A percentile compares a stretch with the other conserved stretches of the same genome.
These are phyloP conservation scores for Mucuna pruriens DNA, from an alignment of 306 rosid species.

Conservation along the genomic window DNA sequence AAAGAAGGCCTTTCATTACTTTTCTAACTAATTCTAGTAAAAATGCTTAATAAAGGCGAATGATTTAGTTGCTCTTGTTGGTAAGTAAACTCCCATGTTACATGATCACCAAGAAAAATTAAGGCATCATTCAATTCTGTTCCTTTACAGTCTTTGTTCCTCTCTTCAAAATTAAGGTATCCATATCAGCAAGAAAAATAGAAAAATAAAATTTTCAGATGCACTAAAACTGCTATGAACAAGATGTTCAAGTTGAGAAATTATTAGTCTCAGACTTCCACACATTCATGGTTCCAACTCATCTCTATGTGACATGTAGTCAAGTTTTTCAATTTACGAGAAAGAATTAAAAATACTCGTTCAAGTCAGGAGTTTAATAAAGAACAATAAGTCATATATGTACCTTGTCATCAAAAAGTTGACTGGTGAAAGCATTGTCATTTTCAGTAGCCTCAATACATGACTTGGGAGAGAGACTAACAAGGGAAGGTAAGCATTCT, in stretches of 20 bases:
- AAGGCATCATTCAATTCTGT: neutral
- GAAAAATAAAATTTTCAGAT: neutral
- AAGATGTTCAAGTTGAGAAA: neutral
- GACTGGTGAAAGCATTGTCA: neutral
- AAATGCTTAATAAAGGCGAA: neutral
- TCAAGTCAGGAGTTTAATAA: neutral
- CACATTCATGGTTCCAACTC: too few relatives aligned
- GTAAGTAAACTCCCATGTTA: constrained; percentile 2
- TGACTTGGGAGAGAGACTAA: constrained; percentile 35
- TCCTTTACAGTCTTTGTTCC: neutral
- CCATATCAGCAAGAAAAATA: neutral
- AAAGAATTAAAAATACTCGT: too few relatives aligned
- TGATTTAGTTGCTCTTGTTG: neutral
- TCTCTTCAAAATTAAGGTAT: neutral
- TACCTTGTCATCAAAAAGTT: constrained; percentile 46
- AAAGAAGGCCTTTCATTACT: neutral
- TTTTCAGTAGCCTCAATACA: neutral
- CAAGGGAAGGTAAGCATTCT: constrained; percentile 42
- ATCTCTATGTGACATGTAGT: too few relatives aligned
- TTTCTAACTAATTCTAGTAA: neutral
- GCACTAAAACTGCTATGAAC: neutral
- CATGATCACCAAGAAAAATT: too few relatives aligned
- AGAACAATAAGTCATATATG: constrained; percentile 10
- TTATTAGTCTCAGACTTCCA: too few relatives aligned
- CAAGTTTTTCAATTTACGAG: too few relatives aligned